phyloP scores from a whole-genome alignment of 2,329 filamentous ascomycete genomes.

The Harringtonia lauricola region DNA sequence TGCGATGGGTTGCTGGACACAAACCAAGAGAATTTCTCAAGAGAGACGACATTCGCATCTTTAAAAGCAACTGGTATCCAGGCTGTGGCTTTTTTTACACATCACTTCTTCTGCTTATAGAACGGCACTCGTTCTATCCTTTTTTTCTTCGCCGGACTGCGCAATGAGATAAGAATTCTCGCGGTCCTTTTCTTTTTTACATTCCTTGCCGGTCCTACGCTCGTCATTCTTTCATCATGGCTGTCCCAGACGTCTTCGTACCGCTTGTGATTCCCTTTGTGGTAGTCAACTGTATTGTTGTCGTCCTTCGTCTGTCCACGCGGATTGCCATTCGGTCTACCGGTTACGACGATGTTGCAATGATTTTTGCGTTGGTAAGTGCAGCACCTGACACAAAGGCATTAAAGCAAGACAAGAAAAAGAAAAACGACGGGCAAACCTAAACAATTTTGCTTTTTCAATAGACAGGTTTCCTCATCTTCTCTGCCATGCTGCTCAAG shows the following conservation, averaged over 20 bases:
- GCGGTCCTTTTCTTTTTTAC: background rate
- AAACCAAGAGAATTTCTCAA: too few relatives aligned
- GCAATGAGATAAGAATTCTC: background rate
- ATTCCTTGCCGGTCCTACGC: too few relatives aligned
- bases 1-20: too few relatives aligned
- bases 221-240: constrained; percentile 1
- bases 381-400: too few relatives aligned
- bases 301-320: constrained; percentile 2
- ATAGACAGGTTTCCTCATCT: constrained; percentile 2
- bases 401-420: too few relatives aligned
- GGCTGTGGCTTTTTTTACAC: too few relatives aligned
- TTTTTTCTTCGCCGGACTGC: too few relatives aligned
- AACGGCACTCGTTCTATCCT: too few relatives aligned
- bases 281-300: constrained; percentile 3
- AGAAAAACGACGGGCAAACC: too few relatives aligned
- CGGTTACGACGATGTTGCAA: constrained; percentile 4
- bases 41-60: too few relatives aligned
- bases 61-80: too few relatives aligned
- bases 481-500: constrained; percentile 2
- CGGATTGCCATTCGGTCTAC: background rate
- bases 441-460: background rate
- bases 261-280: constrained; percentile 6
- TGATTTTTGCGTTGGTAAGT: constrained; percentile 4
- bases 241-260: constrained; percentile 3
- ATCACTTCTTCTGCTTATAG: too few relatives aligned